These are phyloP conservation scores for Grigorovia transvaalensis DNA, from an alignment of 805 yeast genomes.

Conservation along the genomic window DNA sequence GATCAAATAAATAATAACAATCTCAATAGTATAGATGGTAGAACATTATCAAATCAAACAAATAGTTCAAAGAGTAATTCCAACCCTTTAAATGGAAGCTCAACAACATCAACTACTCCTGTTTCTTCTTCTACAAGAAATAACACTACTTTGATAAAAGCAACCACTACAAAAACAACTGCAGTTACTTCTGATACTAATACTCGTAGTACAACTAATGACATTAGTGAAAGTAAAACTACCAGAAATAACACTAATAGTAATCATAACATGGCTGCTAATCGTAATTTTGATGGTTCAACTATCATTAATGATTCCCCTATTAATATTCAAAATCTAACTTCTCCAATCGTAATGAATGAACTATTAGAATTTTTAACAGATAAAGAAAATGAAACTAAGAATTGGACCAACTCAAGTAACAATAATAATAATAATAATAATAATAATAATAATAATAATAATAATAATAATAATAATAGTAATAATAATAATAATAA, in stretches of 20 bases:
- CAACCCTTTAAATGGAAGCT: neutral
- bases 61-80: neutral
- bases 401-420: neutral
- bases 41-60: neutral
- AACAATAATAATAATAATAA: no score
- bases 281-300: neutral
- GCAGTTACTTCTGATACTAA: no score
- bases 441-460: no score
- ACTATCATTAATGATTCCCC: conserved; percentile 1
- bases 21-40: neutral
- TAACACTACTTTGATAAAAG: neutral
- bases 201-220: no score
- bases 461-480: no score
- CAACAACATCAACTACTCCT: neutral
- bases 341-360: conserved; percentile 19
- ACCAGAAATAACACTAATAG: neutral
- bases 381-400: conserved; percentile 7
- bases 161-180: neutral
- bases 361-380: conserved; percentile 22
- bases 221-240: neutral
- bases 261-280: neutral
- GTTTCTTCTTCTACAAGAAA: neutral
- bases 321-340: neutral
- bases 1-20: neutral
- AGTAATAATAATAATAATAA: no score